Base-by-base conservation (phyloP, 2,329 filamentous ascomycete genomes). In the Coniochaeta sp. region DNA sequence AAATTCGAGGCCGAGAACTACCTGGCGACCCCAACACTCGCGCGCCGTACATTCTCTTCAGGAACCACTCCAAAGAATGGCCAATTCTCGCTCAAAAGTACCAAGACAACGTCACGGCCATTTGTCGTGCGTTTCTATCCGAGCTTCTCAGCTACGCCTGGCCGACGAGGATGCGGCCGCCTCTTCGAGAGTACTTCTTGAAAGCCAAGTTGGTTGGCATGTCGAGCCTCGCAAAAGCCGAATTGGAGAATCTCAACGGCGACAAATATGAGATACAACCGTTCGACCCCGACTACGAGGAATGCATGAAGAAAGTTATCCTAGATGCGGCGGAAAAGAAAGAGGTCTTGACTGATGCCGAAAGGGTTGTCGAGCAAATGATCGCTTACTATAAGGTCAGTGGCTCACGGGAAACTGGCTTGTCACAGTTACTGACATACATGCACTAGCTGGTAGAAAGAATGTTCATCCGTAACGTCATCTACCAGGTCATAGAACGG, bases 291-390 rank as follows among this genome's bases (percentile, higher is more conserved):
- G 79, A 82, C 65, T 82, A 82, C 59, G 79, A 81, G 66, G 77
- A 80, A n/a, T 77, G 79, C 77, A 79, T 6, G 70, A 71, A 0
- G 70, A 74, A 8, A 14, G 34, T 36, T 69, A 72, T 0, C 75
- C 74, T 0, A 69, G 75, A 62, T 74, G 80, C 7, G 79, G 77
- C 0, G 76, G 34, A 14, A 12, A 36, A 14, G 34, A 14, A 36
- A 74, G 28, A 73, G 72, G 0, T 81, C 79, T 64, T 77, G 34
- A 36, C 75, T 2, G 79, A 81, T 60, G 79, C 79, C 0, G 78
- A 82, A 61, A 79, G 82, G 67, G 79, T 81, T 0, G 65, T 81
- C 24, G 80, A 82, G 68, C 82, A 82, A 72, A 82, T 81, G 80
- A 71, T 82, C 57, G 81, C 82, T 62, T 82, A 80, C 70, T 82